Evolutionary conservation across 108 stramenopile genomes (phyloP), one percentile per base, ranked within the genome.

Genomic region (Mediolabrus comicus): DNA sequence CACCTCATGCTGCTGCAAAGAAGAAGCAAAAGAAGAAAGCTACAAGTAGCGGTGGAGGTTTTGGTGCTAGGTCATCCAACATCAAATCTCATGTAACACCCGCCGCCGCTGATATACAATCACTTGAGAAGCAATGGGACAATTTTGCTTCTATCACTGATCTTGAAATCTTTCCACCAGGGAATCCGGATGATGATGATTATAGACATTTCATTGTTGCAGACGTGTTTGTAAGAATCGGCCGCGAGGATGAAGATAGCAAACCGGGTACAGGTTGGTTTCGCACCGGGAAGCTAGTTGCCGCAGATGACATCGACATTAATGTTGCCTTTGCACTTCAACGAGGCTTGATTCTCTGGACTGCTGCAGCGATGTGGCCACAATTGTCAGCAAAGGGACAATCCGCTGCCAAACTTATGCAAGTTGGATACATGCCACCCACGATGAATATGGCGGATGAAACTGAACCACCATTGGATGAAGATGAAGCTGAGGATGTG

Each of bases 391-490:
- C 66, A n/a, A 67, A 65, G 33, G 78, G 79, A 1, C 74, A 70
- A 31, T 38, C 74, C 11, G 79, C 49, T 10, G 79, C 79, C 10
- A 53, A 46, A 43, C 25, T 35, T 6, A 31, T 80, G 32, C 52
- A 75, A 59, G 52, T 80, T 4, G 79, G 79, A 32, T 70, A 14
- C 27, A 53, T 67, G n/a, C 69, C 79, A 26, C 53, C 79, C 0
- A 75, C 22, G 25, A 74, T 85, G 34, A 76, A 62, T 35, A 87
- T 77, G 43, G 90, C 84, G 1, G 68, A 77, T 16, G 80, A 81
- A 19, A 41, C 75, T 0, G 80, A 81, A 36, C 43, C 43, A 33
- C 30, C 75, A 1, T 28, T 81, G n/a, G 75, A 77, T 28, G 64
- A 64, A 3, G 80, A 76, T 9, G 75, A 75, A 46, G 69, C 53